phyloP scores from a whole-genome alignment of 2,329 filamentous ascomycete genomes.

The Mycocentrospora acerina region DNA sequence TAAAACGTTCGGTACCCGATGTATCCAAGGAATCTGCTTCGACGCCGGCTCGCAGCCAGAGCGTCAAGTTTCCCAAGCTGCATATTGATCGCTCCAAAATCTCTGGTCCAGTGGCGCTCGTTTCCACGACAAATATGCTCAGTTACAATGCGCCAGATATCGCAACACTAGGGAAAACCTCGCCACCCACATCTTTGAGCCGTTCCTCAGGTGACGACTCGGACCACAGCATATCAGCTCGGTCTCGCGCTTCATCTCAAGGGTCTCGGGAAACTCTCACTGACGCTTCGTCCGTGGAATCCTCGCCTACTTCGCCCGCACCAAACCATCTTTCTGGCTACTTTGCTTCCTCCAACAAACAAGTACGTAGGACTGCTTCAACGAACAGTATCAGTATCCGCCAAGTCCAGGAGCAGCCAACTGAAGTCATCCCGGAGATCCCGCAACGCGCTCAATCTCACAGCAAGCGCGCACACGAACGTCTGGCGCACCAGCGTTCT shows the following conservation, averaged over 20 bases:
- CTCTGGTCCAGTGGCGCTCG: constrained; percentile 79
- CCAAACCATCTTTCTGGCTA: constrained; percentile 59
- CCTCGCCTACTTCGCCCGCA: constrained; percentile 52
- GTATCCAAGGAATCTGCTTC: constrained; percentile 24
- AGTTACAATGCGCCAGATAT: constrained; percentile 93
- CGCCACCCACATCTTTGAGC: constrained; percentile 47
- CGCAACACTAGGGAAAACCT: constrained; percentile 38
- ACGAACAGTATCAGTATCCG: constrained; percentile 24
- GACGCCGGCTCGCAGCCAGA: constrained; percentile 44
- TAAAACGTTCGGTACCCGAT: constrained; percentile 57
- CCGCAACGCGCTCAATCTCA: constrained; percentile 81
- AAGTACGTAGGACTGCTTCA: constrained; percentile 46
- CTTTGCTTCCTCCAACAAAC: constrained; percentile 56
- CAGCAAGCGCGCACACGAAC: constrained; percentile 83
- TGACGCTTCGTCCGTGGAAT: constrained; percentile 59
- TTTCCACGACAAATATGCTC: constrained; percentile 95
- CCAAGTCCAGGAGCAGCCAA: constrained; percentile 18
- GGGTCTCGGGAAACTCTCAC: constrained; percentile 65
- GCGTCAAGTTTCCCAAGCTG: constrained; percentile 48
- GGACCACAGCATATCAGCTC: constrained; percentile 58
- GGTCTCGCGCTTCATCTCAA: constrained; percentile 48
- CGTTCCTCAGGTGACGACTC: constrained; percentile 69
- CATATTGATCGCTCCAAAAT: constrained; percentile 70
- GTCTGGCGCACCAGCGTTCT: constrained; percentile 69
- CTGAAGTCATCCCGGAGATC: constrained; percentile 62